phyloP scores from a whole-genome alignment of 257 asterid genomes.

The Ehretia macrophylla region DNA sequence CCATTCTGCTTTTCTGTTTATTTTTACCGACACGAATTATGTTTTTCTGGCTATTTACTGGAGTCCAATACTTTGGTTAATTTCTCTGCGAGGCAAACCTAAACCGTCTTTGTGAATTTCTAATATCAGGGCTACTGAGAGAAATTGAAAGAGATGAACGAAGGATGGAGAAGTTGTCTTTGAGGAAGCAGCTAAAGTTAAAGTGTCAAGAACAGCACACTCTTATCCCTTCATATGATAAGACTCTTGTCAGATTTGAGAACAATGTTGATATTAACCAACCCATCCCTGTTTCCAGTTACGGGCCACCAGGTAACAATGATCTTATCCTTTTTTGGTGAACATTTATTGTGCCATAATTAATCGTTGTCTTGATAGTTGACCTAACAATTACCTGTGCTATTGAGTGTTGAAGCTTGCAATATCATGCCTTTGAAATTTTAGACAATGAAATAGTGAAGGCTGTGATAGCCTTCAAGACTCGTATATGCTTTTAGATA shows the following conservation, averaged over 20 bases:
- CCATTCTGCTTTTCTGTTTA: neutral
- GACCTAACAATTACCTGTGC: too few species aligned
- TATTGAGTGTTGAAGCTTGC: too few species aligned
- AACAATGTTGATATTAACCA: too few species aligned
- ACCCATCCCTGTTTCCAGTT: slow-evolving; percentile 58
- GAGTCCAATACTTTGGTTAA: slow-evolving; percentile 3
- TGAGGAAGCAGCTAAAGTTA: slow-evolving; percentile 86
- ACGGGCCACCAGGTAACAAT: slow-evolving; percentile 62
- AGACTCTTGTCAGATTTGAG: slow-evolving; percentile 34
- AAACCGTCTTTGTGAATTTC: neutral
- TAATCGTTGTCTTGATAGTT: slow-evolving; percentile 12
- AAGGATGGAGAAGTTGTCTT: slow-evolving; percentile 69
- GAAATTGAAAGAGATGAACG: slow-evolving; percentile 64
- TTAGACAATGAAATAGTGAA: too few species aligned
- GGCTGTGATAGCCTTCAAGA: too few species aligned
- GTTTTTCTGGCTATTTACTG: neutral
- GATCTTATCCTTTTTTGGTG: slow-evolving; percentile 7
- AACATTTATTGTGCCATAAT: slow-evolving; percentile 6
- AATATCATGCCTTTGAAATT: too few species aligned
- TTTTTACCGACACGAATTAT: neutral
- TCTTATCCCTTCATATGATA: slow-evolving; percentile 32
- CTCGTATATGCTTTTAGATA: too few species aligned
- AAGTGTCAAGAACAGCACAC: slow-evolving; percentile 69
- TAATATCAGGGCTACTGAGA: slow-evolving; percentile 52
- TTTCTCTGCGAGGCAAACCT: neutral